Conservation (phyloP, 2,329 filamentous ascomycete species). For the Endoconidiophora laricicola region DNA sequence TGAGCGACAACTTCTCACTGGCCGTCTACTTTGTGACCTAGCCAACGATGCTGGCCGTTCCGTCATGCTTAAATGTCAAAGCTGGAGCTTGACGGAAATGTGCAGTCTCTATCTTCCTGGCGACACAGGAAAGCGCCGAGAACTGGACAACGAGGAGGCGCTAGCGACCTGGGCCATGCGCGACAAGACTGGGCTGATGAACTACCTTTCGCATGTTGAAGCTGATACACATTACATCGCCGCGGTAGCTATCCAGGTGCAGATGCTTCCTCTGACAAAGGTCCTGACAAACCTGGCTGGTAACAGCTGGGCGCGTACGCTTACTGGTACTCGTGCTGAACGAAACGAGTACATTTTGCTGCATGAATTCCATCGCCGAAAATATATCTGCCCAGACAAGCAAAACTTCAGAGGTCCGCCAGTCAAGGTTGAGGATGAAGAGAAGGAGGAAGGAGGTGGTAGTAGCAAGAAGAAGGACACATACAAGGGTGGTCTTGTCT, state of each 20-base stretch:
- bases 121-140: constrained; percentile 49
- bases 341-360: constrained; percentile 98
- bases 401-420: constrained; percentile 51
- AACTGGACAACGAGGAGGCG: constrained; percentile 76
- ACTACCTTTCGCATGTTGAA: constrained; percentile 87
- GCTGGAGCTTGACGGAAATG: constrained; percentile 97
- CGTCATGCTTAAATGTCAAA: constrained; percentile 91
- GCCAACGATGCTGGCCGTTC: constrained; percentile 96
- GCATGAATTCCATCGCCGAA: constrained; percentile 90
- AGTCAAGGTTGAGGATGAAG: constrained; percentile 8
- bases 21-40: constrained; percentile 80
- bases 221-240: constrained; percentile 93
- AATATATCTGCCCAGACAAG: constrained; percentile 97
- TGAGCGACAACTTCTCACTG: constrained; percentile 76
- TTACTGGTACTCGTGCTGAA: constrained; percentile 90
- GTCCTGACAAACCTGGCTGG: constrained; percentile 91
- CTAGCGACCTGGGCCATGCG: constrained; percentile 71
- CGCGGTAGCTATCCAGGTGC: constrained; percentile 71
- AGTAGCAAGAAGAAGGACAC: constrained; percentile 97
- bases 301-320: constrained; percentile 92
- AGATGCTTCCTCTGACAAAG: constrained; percentile 87
- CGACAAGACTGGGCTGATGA: constrained; percentile 68
- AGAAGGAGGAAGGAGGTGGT: constrained; percentile 39
- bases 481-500: constrained; percentile 95
- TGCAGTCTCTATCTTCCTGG: constrained; percentile 72